Percentiles rank a stretch among this genome's conserved stretches.
phyloP scores from a whole-genome alignment of 495 filamentous ascomycete genomes.

The Hypomontagnella submonticulosa region DNA sequence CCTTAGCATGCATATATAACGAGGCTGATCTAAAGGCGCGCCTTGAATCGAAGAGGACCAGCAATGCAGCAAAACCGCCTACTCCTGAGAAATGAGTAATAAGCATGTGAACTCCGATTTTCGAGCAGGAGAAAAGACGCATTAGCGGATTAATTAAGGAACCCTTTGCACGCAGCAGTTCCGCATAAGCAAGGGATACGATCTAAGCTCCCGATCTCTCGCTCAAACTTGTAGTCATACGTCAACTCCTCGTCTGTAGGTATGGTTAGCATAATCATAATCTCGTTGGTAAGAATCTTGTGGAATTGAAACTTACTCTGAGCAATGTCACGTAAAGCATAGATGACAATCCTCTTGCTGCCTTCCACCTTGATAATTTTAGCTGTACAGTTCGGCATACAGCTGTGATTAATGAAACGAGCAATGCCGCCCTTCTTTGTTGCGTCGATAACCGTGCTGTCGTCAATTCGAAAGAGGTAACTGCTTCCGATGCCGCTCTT shows the following conservation, averaged over 20 bases:
- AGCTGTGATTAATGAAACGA: slow-evolving; percentile 98
- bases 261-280: slow-evolving; percentile 55
- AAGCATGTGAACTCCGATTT: slow-evolving; percentile 17
- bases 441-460: slow-evolving; percentile 96
- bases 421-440: slow-evolving; percentile 99
- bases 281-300: not conserved
- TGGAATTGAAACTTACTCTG: slow-evolving; percentile 75
- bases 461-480: slow-evolving; percentile 98
- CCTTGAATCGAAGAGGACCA: slow-evolving; percentile 30
- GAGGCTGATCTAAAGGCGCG: slow-evolving; percentile 24
- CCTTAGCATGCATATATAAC: slow-evolving; percentile 45
- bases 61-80: slow-evolving; percentile 33
- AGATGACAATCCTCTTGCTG: slow-evolving; percentile 99
- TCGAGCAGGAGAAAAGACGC: not conserved
- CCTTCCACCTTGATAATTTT: slow-evolving; percentile 99
- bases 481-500: slow-evolving; percentile 97
- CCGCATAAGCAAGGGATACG: slow-evolving; percentile 97
- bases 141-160: slow-evolving; percentile 79
- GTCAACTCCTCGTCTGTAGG: slow-evolving; percentile 93
- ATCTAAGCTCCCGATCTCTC: slow-evolving; percentile 92
- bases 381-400: slow-evolving; percentile 96
- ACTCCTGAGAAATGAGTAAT: slow-evolving; percentile 23
- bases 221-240: slow-evolving; percentile 99
- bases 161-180: slow-evolving; percentile 95
- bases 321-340: slow-evolving; percentile 92